Percentiles rank a stretch among this genome's conserved stretches.
Conservation (phyloP, 2,329 filamentous ascomycete species). For the Endothia cerciana region DNA sequence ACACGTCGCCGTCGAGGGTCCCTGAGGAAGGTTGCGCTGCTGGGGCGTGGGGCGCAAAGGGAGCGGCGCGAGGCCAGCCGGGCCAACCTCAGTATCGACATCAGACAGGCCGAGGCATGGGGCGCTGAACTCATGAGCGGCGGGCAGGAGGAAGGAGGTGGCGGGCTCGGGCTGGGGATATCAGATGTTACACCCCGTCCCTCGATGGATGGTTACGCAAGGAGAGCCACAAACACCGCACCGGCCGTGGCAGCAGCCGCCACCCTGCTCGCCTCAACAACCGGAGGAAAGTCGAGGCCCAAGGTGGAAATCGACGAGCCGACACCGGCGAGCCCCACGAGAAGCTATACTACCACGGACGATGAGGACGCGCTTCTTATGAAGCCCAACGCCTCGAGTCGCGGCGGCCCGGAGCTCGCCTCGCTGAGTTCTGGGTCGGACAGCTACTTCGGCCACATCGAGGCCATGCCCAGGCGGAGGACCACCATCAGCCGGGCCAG, state of each 20-base stretch:
- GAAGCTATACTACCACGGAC: conserved; percentile 76
- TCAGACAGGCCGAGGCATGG: conserved; percentile 37
- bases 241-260: conserved; percentile 26
- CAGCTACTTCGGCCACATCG: conserved; percentile 60
- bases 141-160: conserved; percentile 27
- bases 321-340: conserved; percentile 54
- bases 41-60: conserved; percentile 72
- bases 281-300: conserved; percentile 17
- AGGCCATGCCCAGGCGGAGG: conserved; percentile 49
- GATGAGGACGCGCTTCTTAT: conserved; percentile 80
- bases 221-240: conserved; percentile 37
- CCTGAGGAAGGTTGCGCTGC: conserved; percentile 81
- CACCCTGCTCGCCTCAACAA: conserved; percentile 24
- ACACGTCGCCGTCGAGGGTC: conserved; percentile 79
- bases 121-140: conserved; percentile 13
- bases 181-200: conserved; percentile 51
- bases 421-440: conserved; percentile 62
- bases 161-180: conserved; percentile 51
- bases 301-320: conserved; percentile 30
- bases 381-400: conserved; percentile 49
- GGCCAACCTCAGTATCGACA: conserved; percentile 50
- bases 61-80: conserved; percentile 55
- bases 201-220: conserved; percentile 51
- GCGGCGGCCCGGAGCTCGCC: conserved; percentile 44
- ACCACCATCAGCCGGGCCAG: conserved; percentile 56